phyloP scores from a whole-genome alignment of 192 early-diverging fungal genomes.

The Rhizophagus prolifer region DNA sequence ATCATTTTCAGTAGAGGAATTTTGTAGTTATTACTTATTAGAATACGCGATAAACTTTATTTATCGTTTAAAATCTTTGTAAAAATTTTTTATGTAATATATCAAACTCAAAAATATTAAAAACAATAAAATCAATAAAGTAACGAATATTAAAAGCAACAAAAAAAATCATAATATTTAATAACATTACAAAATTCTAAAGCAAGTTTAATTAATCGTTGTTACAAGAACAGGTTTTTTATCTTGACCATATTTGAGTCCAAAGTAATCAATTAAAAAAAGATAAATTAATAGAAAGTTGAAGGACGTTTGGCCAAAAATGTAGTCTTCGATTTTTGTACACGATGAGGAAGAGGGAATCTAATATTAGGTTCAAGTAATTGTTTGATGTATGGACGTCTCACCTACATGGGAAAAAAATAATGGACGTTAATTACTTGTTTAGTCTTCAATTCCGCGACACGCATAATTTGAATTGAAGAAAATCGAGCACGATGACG shows the following conservation, averaged over 20 bases:
- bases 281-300: conserved; percentile 76
- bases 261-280: not conserved
- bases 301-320: conserved; percentile 92
- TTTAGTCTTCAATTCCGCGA: conserved; percentile 83
- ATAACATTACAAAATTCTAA: no score
- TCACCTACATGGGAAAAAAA: conserved; percentile 35
- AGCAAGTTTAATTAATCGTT: no score
- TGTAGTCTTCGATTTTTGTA: conserved; percentile 82
- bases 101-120: no score
- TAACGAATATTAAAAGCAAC: no score
- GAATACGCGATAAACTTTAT: no score
- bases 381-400: conserved; percentile 98
- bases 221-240: no score
- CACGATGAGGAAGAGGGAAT: conserved; percentile 99
- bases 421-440: conserved; percentile 56
- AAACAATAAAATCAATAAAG: no score
- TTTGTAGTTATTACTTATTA: no score
- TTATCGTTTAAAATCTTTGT: no score
- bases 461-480: conserved; percentile 99
- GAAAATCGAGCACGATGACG: conserved; percentile 97
- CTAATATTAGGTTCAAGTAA: conserved; percentile 83
- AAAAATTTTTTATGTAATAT: no score
- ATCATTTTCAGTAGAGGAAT: not conserved
- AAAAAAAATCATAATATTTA: no score
- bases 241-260: no score